Conservation (phyloP, 192 early-diverging fungal genomes). For the Linnemannia schmuckeri region DNA sequence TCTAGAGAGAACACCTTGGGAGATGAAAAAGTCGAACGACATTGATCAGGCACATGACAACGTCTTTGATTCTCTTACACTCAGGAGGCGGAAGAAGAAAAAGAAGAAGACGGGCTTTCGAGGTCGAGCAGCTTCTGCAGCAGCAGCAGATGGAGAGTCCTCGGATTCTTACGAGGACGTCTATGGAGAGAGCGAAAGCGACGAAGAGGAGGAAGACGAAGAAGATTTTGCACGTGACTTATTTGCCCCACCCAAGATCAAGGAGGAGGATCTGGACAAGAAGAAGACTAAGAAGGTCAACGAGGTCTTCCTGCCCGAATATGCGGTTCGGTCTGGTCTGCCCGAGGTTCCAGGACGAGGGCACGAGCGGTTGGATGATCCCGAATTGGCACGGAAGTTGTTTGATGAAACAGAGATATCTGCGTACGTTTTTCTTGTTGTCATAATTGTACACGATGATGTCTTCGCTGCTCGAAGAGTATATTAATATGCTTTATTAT, state of each 20-base stretch:
- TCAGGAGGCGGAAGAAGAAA: slow-evolving; percentile 41
- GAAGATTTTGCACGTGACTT: slow-evolving; percentile 52
- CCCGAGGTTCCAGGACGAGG: slow-evolving; percentile 54
- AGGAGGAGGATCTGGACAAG: slow-evolving; percentile 51
- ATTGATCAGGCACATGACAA: slow-evolving; percentile 60
- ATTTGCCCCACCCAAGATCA: slow-evolving; percentile 42
- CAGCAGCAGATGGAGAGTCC: slow-evolving; percentile 7
- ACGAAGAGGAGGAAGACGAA: slow-evolving; percentile 57
- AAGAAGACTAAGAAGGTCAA: slow-evolving; percentile 22
- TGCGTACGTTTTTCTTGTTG: slow-evolving; percentile 23
- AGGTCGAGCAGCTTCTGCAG: slow-evolving; percentile 9
- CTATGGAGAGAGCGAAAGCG: slow-evolving; percentile 41
- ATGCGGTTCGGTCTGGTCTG: slow-evolving; percentile 56
- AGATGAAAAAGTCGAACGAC: slow-evolving; percentile 68
- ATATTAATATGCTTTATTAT: not conserved
- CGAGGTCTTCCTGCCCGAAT: slow-evolving; percentile 67
- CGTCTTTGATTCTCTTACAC: slow-evolving; percentile 31
- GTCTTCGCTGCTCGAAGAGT: not conserved
- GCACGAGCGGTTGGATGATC: slow-evolving; percentile 22
- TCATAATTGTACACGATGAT: not conserved
- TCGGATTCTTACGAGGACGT: slow-evolving; percentile 52
- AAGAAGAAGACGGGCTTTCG: slow-evolving; percentile 25
- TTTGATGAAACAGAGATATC: slow-evolving; percentile 51
- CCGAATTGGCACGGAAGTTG: slow-evolving; percentile 28
- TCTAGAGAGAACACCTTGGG: slow-evolving; percentile 65